Conservation (phyloP, 2,329 filamentous ascomycete species). For the Periconia macrospinosa region DNA sequence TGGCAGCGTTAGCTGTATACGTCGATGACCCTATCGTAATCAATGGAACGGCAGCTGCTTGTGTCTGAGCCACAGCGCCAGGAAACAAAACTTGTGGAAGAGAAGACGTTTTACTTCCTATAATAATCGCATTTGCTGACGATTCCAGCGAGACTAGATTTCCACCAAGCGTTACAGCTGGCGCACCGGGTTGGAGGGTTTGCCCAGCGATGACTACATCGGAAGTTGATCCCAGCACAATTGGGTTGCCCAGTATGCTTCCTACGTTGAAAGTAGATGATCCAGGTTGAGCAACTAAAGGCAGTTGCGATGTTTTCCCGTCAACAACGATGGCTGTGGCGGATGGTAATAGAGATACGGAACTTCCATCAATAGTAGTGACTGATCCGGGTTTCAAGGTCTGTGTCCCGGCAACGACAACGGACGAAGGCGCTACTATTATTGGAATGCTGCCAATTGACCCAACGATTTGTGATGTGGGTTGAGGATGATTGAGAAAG, state of each 20-base stretch:
- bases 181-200: conserved; percentile 38
- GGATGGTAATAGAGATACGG: conserved; percentile 36
- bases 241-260: conserved; percentile 26
- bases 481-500: conserved; percentile 8
- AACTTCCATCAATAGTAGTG: conserved; percentile 41
- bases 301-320: conserved; percentile 27
- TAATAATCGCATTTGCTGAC: conserved; percentile 30
- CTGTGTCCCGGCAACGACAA: conserved; percentile 38
- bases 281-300: conserved; percentile 17
- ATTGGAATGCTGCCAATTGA: conserved; percentile 32
- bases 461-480: conserved; percentile 24
- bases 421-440: conserved; percentile 36
- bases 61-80: conserved; percentile 4
- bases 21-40: conserved; percentile 45
- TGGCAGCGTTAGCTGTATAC: conserved; percentile 50
- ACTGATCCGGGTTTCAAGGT: conserved; percentile 37
- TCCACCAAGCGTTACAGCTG: conserved; percentile 40
- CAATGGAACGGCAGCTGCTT: conserved; percentile 30
- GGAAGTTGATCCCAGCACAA: conserved; percentile 37
- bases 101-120: conserved; percentile 28
- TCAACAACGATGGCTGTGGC: conserved; percentile 42
- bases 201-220: conserved; percentile 37
- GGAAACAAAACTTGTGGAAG: conserved; percentile 18
- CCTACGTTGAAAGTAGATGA: conserved; percentile 36
- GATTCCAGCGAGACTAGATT: conserved; percentile 32